Evolutionary conservation across 805 yeast species (phyloP).

Genomic region (Schwanniomyces pseudopolymorphus): DNA sequence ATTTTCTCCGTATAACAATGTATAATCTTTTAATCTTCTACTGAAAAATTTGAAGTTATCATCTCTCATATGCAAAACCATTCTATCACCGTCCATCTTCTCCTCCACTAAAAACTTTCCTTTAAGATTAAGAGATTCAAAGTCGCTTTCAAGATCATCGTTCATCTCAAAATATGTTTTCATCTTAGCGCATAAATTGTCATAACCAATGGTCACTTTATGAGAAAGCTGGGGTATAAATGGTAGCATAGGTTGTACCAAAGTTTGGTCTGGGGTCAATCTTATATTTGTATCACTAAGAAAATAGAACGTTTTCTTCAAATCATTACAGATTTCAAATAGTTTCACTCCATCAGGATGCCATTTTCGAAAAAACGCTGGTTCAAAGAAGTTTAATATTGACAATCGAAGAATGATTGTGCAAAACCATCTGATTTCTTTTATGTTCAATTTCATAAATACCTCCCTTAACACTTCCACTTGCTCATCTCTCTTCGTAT

Average conservation of each 20-base stretch:
- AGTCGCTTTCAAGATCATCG: slow-evolving; percentile 14
- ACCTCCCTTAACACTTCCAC: slow-evolving; percentile 47
- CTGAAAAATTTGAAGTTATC: slow-evolving; percentile 51
- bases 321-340: slow-evolving; percentile 61
- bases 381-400: slow-evolving; percentile 63
- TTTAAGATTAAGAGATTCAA: slow-evolving; percentile 12
- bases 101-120: slow-evolving; percentile 72
- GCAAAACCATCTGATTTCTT: slow-evolving; percentile 68
- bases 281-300: slow-evolving; percentile 50
- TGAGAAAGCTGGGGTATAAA: slow-evolving; percentile 79
- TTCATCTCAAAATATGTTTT: slow-evolving; percentile 26
- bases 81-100: slow-evolving; percentile 91
- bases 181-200: slow-evolving; percentile 48
- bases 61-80: slow-evolving; percentile 66
- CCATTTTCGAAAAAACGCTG: slow-evolving; percentile 58
- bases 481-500: slow-evolving; percentile 34
- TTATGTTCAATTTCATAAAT: slow-evolving; percentile 51
- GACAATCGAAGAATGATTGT: slow-evolving; percentile 61
- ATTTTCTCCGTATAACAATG: slow-evolving; percentile 63
- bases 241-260: slow-evolving; percentile 48
- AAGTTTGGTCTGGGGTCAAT: slow-evolving; percentile 39
- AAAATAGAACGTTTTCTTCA: slow-evolving; percentile 56
- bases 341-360: slow-evolving; percentile 76
- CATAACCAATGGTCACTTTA: slow-evolving; percentile 51
- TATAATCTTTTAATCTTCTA: slow-evolving; percentile 71